Base-by-base conservation (phyloP, 1,139 yeast genomes). In the Lodderomyces parapsilosis region DNA sequence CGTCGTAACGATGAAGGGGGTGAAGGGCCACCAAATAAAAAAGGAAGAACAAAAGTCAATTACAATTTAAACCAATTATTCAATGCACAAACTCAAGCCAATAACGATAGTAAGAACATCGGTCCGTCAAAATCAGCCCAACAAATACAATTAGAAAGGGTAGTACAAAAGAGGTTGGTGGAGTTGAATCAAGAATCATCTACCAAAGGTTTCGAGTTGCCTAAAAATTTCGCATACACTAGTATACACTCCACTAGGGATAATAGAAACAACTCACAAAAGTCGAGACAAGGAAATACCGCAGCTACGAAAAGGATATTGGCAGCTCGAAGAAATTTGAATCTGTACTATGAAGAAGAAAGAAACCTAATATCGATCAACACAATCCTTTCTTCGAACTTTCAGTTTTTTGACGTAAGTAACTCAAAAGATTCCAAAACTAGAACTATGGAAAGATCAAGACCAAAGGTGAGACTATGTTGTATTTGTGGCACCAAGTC, bases 281-380 rank as follows among this genome's bases (percentile, higher is more conserved):
- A 60, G 41, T 52, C 68, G 7, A 59, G 74, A 43, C 57, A 65
- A 20, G 78, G 78, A 2, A 71, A 68, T 46, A 73, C 78, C 3
- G 76, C 77, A 5, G 60, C 74, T 10, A 71, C 78, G 1, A 73
- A 73, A 52, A 64, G 63, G 44, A 71, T 73, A 23, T 52, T 73
- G 36, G 68, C 77, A 23, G 76, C 78, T 1, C 59, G 74, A 39
- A 60, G 78, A 42, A 73, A 72, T 52, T 62, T 73, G 53, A 71
- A 69, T 45, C 70, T 65, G 65, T 72, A 72, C 49, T 72, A 71
- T 47, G 78, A 73, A 55, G 78, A 73, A 51, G 78, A 73, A 46
- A 57, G 76, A 35, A 71, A 73, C 52, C 60, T 71, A 51, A 68
- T 73, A 18, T 63, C 74, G 11, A 61, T 72, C 33, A 73, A 73